Base-by-base conservation (phyloP, 495 filamentous ascomycete genomes). In the Glarea lozoyensis region DNA sequence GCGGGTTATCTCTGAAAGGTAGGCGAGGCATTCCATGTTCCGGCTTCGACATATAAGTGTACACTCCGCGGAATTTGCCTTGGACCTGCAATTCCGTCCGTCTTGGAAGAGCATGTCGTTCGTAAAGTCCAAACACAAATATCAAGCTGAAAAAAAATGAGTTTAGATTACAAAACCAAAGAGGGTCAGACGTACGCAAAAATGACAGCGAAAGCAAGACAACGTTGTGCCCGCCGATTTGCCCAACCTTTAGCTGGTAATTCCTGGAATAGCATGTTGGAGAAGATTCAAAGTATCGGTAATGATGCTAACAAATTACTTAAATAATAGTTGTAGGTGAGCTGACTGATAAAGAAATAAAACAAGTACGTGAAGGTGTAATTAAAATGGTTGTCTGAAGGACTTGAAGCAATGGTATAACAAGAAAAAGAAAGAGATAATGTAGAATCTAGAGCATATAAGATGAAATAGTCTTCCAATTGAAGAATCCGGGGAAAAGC, bases 171-270 rank as follows among this genome's bases (percentile, higher is more conserved):
- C 36, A 16, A 24, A 40, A 4, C 10, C 10, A 16, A 21, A 18
- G 30, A 2, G 19, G 9, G 1, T 3, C 24, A 21, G 4, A 25
- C 46, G 24, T 13, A 50, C 48, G 36, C 22, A 21, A 50, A 46
- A 6, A 50, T 22, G 18, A 50, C 3, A 16, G 48, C 40, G 20
- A 50, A 38, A 24, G 41, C 37, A 12, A 45, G 37, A 34, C 48
- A 50, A 10, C 48, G 39, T 38, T 50, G 42, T 15, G 25, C 23
- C 18, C 48, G 34, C 4, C 42, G 29, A 12, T 21, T 40, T 7
- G 32, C 16, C 37, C 42, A 45, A 5, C 34, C 5, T 31, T 43
- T 25, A 40, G 46, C 23, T 31, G 31, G n/a, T 18, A 40, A 37
- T 2, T 50, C 22, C 27, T 40, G 34, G 18, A 46, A 23, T 12